A percentile compares a stretch with the other conserved stretches of the same genome.
Conservation (phyloP, 1,139 yeast species). For the Petasospora rhodanensis region DNA sequence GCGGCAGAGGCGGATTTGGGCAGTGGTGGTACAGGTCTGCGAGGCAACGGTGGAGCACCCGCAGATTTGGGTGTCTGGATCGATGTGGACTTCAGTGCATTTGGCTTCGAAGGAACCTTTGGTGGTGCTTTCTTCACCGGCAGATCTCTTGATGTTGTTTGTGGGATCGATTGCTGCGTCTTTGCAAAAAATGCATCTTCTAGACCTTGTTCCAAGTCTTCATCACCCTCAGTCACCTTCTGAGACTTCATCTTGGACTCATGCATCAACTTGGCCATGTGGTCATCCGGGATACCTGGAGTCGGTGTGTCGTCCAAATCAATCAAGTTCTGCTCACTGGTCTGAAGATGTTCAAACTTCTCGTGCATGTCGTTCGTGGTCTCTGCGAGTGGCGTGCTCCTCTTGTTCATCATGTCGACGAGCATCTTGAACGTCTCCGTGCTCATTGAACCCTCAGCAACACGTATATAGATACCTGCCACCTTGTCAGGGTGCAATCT, state of each 20-base stretch:
- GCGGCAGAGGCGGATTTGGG: conserved; percentile 2
- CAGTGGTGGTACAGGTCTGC: conserved; percentile 17
- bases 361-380: conserved; percentile 4
- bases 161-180: conserved; percentile 1
- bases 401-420: conserved; percentile 18
- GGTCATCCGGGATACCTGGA: conserved; percentile 10
- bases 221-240: conserved; percentile 11
- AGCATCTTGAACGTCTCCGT: conserved; percentile 29
- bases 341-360: conserved; percentile 3
- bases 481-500: conserved; percentile 56
- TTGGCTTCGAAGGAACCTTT: conserved; percentile 19
- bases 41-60: background rate
- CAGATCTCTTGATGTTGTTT: conserved; percentile 10
- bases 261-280: conserved; percentile 11
- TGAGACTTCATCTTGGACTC: conserved; percentile 13
- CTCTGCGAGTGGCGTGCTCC: conserved; percentile 6
- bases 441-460: conserved; percentile 66
- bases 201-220: conserved; percentile 19
- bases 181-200: conserved; percentile 15
- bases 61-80: conserved; percentile 2
- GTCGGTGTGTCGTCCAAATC: conserved; percentile 20
- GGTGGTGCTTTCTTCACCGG: conserved; percentile 19
- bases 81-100: conserved; percentile 1
- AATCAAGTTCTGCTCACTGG: conserved; percentile 27
- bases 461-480: conserved; percentile 74